phyloP scores from a whole-genome alignment of 2,329 filamentous ascomycete species.

The Aspergillus novofumigatus region DNA sequence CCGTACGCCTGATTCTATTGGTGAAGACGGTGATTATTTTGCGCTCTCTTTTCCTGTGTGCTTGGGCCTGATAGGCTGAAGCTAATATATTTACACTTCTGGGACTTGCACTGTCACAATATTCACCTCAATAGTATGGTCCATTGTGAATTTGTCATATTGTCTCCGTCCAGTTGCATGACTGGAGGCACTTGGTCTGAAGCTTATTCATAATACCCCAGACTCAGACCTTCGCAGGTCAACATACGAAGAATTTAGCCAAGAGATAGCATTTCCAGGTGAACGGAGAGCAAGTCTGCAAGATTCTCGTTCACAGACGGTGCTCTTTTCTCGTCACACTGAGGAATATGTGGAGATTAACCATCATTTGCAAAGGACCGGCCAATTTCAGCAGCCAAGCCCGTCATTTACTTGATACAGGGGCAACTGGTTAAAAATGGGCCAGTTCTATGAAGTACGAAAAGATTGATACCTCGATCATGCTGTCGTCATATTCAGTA shows the following conservation, averaged over 20 bases:
- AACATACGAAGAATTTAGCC: not conserved
- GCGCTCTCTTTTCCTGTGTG: not conserved
- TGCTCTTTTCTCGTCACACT: too few species aligned
- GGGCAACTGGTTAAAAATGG: not conserved
- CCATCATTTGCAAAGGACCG: not conserved
- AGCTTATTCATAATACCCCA: not conserved
- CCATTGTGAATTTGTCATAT: too few species aligned
- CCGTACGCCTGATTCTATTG: not conserved
- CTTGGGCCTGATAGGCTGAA: not conserved
- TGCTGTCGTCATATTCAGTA: too few species aligned
- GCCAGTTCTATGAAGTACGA: too few species aligned
- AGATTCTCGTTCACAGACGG: too few species aligned
- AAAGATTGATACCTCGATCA: too few species aligned
- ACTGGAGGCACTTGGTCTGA: not conserved
- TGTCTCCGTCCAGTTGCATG: too few species aligned
- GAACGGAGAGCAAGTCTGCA: not conserved
- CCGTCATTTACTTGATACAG: not conserved
- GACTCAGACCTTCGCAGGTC: not conserved
- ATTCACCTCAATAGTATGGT: too few species aligned
- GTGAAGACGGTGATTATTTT: not conserved
- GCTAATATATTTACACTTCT: not conserved
- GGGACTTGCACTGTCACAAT: not conserved
- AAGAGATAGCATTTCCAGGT: not conserved
- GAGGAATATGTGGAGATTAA: not conserved
- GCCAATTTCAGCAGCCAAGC: not conserved